Evolutionary conservation across 2,329 filamentous ascomycete species (phyloP), one percentile per base, ranked within the genome.

Genomic region (Colletotrichum sansevieriae): DNA sequence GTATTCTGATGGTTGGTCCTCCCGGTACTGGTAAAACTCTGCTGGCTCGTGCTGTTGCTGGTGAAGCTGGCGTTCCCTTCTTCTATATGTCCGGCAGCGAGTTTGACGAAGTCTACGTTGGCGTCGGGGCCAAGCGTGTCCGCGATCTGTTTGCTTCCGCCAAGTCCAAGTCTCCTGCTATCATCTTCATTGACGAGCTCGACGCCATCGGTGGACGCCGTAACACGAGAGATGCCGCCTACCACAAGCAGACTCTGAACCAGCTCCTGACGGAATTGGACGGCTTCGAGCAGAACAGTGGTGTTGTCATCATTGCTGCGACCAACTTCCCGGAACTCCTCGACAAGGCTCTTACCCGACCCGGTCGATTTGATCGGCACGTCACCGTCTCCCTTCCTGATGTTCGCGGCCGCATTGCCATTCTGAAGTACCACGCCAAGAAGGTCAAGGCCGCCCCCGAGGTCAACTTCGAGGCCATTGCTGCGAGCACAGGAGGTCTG

Each of bases 1-100:
- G 96, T 84, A 94, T 99, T 68, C 87, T 99, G 58, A 88, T 99
- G 25, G 94, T 97, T 76, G 96, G 96, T 0, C 96, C 96, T 76
- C 96, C 96, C 60, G 96, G 96, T 83, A 99, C 96, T 70, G 96
- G 96, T 82, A 99, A 99, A 83, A 99, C 96, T 12, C 88, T 99
- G 46, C 88, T 99, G 70, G 96, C 96, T 71, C 91, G 96, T 75
- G 97, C 96, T 63, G 96, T 99, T 70, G 96, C 96, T 55, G 96
- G 96, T 60, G 96, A 99, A 83, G 95, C 96, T 62, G 96, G 95
- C 64, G 96, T 99, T 18, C 96, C 96, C 1, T 99, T 99, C 86
- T 99, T 98, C 86, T 99, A 98, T 87, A 98, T 99, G 95, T 99
- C 96, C 76, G 96, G 96, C 58, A 97, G 94, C 67, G 96, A 99